Conservation (phyloP, 2,329 filamentous ascomycete species). For the Lecanoromycetidae sp. region DNA sequence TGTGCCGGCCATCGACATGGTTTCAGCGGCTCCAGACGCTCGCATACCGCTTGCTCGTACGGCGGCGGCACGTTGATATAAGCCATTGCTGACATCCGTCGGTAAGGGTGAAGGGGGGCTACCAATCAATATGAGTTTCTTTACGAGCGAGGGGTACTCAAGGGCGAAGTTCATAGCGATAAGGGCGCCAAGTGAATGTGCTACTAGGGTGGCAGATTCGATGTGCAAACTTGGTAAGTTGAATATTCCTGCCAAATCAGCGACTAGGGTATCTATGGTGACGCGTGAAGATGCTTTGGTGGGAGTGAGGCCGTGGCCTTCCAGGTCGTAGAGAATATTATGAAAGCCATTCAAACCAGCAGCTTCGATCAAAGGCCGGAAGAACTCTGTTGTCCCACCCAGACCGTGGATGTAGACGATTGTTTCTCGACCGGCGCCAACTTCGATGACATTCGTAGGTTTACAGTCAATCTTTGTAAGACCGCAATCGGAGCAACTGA, state of each 20-base stretch:
- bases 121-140: constrained; percentile 37
- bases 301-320: constrained; percentile 45
- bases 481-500: constrained; percentile 23
- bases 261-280: constrained; percentile 33
- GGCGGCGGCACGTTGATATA: constrained; percentile 27
- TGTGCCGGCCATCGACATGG: constrained; percentile 27
- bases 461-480: constrained; percentile 33
- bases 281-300: constrained; percentile 35
- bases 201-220: constrained; percentile 32
- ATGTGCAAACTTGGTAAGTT: constrained; percentile 23
- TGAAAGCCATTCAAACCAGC: constrained; percentile 25
- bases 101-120: constrained; percentile 38
- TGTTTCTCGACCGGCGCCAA: constrained; percentile 22
- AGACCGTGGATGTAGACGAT: constrained; percentile 46
- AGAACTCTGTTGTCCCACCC: constrained; percentile 37
- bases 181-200: constrained; percentile 42
- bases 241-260: constrained; percentile 33
- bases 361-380: constrained; percentile 32
- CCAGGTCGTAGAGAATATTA: constrained; percentile 40
- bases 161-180: constrained; percentile 35
- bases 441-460: constrained; percentile 29
- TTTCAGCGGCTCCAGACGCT: constrained; percentile 28
- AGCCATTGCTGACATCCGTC: constrained; percentile 23
- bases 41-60: constrained; percentile 36
- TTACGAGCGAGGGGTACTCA: constrained; percentile 30